Evolutionary conservation across 1,284 basidiomycete species (phyloP), one percentile per base, ranked within the genome.

Genomic region (Ganoderma resinaceum): DNA sequence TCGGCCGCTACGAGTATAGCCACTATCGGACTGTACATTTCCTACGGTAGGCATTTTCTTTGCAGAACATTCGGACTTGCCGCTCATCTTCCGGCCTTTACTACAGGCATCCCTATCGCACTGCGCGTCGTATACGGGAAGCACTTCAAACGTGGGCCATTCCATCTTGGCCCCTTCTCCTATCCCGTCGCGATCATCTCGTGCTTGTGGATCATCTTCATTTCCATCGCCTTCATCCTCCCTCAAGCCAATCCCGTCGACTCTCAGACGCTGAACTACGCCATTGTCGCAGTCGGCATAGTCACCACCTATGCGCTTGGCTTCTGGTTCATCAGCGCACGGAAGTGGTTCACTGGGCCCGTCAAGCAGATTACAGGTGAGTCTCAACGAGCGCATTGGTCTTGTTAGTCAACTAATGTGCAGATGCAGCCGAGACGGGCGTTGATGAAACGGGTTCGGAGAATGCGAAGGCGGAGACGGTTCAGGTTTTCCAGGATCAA

Each of bases 1-100:
- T 79, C 90, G 0, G 92, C 92, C 4, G 91, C 91, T 0, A 93
- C 91, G 0, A 88, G 86, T 37, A 93, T 94, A 68, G 91, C 92
- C 1, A 94, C 91, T 0, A 92, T 92, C 67, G 91, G 91, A 0
- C 79, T 93, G n/a, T 92, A 92, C 75, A 91, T 90, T 57, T 91
- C 89, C 0, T 93, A 92, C 73, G 90, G 86, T 86, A 70, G 29
- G 80, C 73, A 18, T 31, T 16, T 55, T n/a, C 20, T 57, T 38
- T 31, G 14, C 31, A 18, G 26, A 53, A 23, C 43, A 37, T 31
- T 14, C 23, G 37, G n/a, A 9, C 42, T 35, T n/a, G 8, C 26
- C 55, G 16, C 29, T 53, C n/a, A 42, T 40, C 60, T 26, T 52
- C 20, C 16, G 8, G 29, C 53, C 42, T 59, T 35, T 37, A 69